A percentile compares a stretch with the other conserved stretches of the same genome.
Conservation (phyloP, 352 stramenopile genomes). For the Albugo candida region DNA sequence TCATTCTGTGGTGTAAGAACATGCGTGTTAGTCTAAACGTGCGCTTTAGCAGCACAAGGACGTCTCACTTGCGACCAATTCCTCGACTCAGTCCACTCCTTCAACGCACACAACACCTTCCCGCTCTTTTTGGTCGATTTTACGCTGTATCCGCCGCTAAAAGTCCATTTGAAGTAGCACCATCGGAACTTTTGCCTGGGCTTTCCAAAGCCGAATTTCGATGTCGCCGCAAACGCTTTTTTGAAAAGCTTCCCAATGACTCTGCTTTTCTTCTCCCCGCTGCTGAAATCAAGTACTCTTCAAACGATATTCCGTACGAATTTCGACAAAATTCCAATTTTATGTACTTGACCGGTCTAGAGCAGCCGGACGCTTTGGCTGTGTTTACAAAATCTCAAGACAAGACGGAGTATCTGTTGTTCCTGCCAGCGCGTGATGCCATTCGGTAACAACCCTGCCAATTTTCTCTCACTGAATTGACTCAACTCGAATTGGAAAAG, state of each 20-base stretch:
- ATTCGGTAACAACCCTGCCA: constrained; percentile 17
- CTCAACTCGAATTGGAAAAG: not conserved
- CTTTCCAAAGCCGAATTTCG: constrained; percentile 41
- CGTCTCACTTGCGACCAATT: too few relatives aligned
- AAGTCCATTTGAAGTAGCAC: not conserved
- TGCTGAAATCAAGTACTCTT: constrained; percentile 64
- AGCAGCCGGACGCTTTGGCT: constrained; percentile 55
- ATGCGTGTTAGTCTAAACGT: too few relatives aligned
- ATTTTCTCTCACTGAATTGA: not conserved
- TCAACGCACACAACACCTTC: too few relatives aligned
- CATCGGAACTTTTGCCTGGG: not conserved
- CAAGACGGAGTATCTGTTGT: constrained; percentile 48
- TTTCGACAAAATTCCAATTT: constrained; percentile 78
- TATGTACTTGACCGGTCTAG: constrained; percentile 62
- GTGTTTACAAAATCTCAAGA: constrained; percentile 49
- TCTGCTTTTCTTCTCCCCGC: constrained; percentile 56
- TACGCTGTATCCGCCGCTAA: not conserved
- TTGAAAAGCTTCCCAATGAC: constrained; percentile 42
- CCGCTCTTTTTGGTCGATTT: not conserved
- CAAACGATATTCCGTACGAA: constrained; percentile 75
- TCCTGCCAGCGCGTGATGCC: constrained; percentile 49
- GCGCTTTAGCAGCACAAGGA: too few relatives aligned
- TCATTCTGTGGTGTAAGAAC: too few relatives aligned
- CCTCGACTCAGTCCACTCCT: too few relatives aligned
- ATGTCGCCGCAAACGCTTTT: constrained; percentile 31